Conservation (phyloP, 805 yeast species). For the Saturnispora besseyi region DNA sequence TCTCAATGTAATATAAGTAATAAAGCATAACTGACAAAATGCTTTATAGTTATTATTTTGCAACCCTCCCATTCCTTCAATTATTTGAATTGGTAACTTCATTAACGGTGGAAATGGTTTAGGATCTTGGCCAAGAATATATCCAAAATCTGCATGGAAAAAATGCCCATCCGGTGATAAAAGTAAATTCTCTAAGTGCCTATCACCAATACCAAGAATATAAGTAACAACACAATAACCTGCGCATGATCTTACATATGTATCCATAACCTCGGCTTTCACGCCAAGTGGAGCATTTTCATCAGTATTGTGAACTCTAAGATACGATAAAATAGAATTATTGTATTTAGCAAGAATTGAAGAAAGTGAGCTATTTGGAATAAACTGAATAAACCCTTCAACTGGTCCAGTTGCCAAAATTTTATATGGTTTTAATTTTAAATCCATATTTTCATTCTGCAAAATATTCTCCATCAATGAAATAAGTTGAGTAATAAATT, state of each 20-base stretch:
- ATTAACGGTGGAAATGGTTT: conserved; percentile 98
- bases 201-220: conserved; percentile 90
- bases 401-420: conserved; percentile 84
- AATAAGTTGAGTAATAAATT: conserved; percentile 89
- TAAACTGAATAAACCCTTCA: conserved; percentile 89
- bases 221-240: conserved; percentile 97
- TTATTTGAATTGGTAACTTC: conserved; percentile 93
- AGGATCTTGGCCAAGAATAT: conserved; percentile 93
- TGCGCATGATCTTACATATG: conserved; percentile 89
- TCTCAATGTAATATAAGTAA: conserved; percentile 83
- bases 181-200: conserved; percentile 86
- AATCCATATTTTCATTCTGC: conserved; percentile 82
- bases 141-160: conserved; percentile 98
- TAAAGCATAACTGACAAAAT: conserved; percentile 89
- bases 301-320: conserved; percentile 60
- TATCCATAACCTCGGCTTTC: conserved; percentile 71
- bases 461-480: conserved; percentile 82
- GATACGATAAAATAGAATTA: conserved; percentile 61
- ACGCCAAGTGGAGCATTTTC: conserved; percentile 38
- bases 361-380: conserved; percentile 88
- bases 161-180: conserved; percentile 74
- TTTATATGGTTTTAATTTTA: conserved; percentile 79
- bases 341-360: conserved; percentile 64
- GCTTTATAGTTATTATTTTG: conserved; percentile 75
- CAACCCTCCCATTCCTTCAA: conserved; percentile 97